Evolutionary conservation across 441 rosid species (phyloP).

Genomic region (Pelargonium cotyledonis): DNA sequence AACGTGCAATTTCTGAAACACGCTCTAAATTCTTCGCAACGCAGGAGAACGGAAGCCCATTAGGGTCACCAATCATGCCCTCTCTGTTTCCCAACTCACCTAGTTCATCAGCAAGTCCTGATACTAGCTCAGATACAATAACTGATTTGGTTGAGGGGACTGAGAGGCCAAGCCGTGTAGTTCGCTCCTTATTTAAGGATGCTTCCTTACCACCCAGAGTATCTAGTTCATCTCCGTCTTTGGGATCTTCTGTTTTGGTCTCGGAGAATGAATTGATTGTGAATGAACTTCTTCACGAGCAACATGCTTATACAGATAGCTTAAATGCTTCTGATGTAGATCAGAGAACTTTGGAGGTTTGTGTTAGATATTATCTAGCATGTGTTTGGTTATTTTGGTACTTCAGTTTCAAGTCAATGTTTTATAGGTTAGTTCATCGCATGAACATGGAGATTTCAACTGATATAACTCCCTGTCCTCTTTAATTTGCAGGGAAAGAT

Average conservation of each 20-base stretch:
- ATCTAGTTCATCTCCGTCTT: constrained; percentile 19
- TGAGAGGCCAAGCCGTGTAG: constrained; percentile 46
- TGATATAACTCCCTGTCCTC: not conserved
- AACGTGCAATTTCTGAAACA: constrained; percentile 62
- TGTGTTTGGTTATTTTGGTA: no score
- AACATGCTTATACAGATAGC: constrained; percentile 38
- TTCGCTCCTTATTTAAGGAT: constrained; percentile 57
- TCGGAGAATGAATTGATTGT: constrained; percentile 74
- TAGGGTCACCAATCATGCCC: constrained; percentile 41
- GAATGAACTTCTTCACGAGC: constrained; percentile 62
- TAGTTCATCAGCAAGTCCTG: constrained; percentile 31
- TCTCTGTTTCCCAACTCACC: constrained; percentile 35
- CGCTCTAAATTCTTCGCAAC: constrained; percentile 52
- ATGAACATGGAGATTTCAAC: not conserved
- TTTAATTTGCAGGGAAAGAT: constrained; percentile 48
- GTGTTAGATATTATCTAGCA: constrained; percentile 18
- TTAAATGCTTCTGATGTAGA: constrained; percentile 30
- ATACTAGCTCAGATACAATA: constrained; percentile 25
- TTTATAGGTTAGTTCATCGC: not conserved
- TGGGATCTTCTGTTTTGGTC: constrained; percentile 9
- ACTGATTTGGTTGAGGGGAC: constrained; percentile 20
- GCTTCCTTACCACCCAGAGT: constrained; percentile 23
- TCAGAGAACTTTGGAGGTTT: constrained; percentile 49
- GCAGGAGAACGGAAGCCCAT: constrained; percentile 52
- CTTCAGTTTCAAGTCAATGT: no score